A percentile compares a stretch with the other conserved stretches of the same genome.
phyloP scores from a whole-genome alignment of 768 basidiomycete genomes.

The Mycena rebaudengoi region DNA sequence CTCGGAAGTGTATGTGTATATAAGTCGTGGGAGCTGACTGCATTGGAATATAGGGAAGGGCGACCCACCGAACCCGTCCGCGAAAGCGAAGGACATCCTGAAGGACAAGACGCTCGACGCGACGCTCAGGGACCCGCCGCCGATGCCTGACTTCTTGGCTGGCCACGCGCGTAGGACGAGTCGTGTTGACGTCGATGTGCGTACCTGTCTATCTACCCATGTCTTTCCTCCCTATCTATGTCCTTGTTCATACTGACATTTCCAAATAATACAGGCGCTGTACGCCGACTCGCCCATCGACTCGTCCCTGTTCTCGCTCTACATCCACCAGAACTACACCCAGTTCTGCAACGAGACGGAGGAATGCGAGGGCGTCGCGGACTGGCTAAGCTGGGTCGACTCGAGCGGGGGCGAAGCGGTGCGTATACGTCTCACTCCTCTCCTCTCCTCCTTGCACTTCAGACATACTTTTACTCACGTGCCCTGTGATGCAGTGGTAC shows the following conservation, averaged over 20 bases:
- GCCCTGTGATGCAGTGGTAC: too few species aligned
- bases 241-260: too few species aligned
- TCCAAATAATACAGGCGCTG: constrained; percentile 55
- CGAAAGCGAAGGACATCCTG: constrained; percentile 68
- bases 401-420: constrained; percentile 71
- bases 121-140: constrained; percentile 59
- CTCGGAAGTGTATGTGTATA: not conserved
- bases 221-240: too few species aligned
- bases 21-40: constrained; percentile 1
- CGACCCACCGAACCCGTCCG: constrained; percentile 66
- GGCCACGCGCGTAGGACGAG: constrained; percentile 73
- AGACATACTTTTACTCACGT: constrained; percentile 2
- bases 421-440: constrained; percentile 28
- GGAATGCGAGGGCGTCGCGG: constrained; percentile 72
- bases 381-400: constrained; percentile 83
- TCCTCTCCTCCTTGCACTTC: not conserved
- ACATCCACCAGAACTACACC: constrained; percentile 93
- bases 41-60: constrained; percentile 70
- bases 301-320: constrained; percentile 86
- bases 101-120: constrained; percentile 67
- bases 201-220: too few species aligned
- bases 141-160: constrained; percentile 66
- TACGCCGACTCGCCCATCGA: constrained; percentile 92
- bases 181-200: constrained; percentile 80
- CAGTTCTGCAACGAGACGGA: constrained; percentile 85